Evolutionary conservation across 208 protist species (phyloP).

Genomic region (Wallacemonas sp.): DNA sequence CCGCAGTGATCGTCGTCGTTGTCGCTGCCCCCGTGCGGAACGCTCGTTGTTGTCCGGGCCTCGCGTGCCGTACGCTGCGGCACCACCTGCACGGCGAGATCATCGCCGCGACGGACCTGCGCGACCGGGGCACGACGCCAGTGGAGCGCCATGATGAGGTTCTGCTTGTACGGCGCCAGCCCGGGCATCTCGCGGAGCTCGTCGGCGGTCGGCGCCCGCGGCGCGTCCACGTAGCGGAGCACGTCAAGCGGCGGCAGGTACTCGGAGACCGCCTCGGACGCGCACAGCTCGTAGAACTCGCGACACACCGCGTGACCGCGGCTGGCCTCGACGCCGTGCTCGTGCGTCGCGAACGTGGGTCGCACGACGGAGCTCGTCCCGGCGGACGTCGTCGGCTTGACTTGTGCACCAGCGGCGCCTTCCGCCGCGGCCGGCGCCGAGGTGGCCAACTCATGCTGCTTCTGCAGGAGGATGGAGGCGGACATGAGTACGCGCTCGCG

Average conservation of each 20-base stretch:
- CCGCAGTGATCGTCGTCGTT: neutral
- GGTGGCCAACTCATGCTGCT: neutral
- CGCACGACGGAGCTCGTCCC: slow-evolving; percentile 5
- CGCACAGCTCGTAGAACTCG: slow-evolving; percentile 44
- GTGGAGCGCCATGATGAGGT: slow-evolving; percentile 16
- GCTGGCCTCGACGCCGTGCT: slow-evolving; percentile 8
- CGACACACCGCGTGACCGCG: slow-evolving; percentile 20
- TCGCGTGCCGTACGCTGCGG: neutral
- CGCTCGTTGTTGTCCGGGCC: too few species aligned
- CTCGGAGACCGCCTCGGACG: slow-evolving; percentile 14
- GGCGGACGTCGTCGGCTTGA: neutral
- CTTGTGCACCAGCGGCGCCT: too few species aligned
- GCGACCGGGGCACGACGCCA: neutral
- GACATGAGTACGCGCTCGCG: slow-evolving; percentile 38
- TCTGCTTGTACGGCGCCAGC: slow-evolving; percentile 11
- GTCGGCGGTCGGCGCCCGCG: neutral
- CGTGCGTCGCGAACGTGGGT: slow-evolving; percentile 16
- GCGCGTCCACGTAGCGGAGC: slow-evolving; percentile 21
- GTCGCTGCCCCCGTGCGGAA: too few species aligned
- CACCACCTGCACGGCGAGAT: neutral
- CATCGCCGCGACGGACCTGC: slow-evolving; percentile 8
- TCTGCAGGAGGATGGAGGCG: slow-evolving; percentile 6
- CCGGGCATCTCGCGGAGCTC: slow-evolving; percentile 15
- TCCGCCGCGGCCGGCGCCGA: too few species aligned
- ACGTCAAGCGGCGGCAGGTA: slow-evolving; percentile 34